A percentile compares a stretch with the other conserved stretches of the same genome.
Evolutionary conservation across 106 monocot genomes (phyloP).

Genomic region (Alisma plantagoaquatica): DNA sequence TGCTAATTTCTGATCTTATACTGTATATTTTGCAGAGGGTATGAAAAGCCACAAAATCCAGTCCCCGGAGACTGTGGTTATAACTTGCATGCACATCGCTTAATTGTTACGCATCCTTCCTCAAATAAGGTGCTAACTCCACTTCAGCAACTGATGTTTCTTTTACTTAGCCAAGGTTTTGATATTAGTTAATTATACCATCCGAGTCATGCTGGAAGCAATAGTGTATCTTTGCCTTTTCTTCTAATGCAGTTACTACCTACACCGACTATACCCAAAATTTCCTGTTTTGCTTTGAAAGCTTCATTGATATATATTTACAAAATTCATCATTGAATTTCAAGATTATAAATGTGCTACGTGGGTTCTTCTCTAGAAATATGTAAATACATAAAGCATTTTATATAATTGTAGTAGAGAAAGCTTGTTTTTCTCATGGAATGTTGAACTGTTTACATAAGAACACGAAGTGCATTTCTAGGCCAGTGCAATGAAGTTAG

Average conservation of each 20-base stretch:
- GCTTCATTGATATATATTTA: too few species aligned
- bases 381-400: not conserved
- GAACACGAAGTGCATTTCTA: not conserved
- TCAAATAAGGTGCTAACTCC: not conserved
- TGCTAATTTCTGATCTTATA: not conserved
- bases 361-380: not conserved
- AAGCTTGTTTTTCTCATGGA: not conserved
- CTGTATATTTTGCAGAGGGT: conserved; percentile 3
- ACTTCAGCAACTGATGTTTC: not conserved
- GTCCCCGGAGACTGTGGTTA: conserved; percentile 14
- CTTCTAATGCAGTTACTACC: too few species aligned
- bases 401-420: not conserved
- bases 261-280: too few species aligned
- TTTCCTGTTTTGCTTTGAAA: not conserved
- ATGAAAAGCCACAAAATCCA: conserved; percentile 3
- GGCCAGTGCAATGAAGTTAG: not conserved
- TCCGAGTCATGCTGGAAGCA: too few species aligned
- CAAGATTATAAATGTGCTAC: too few species aligned
- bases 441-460: not conserved
- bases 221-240: too few species aligned
- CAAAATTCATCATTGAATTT: too few species aligned
- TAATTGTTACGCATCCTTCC: conserved; percentile 1
- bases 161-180: not conserved
- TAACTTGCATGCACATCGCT: conserved; percentile 8
- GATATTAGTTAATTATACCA: not conserved